These are phyloP conservation scores for Colletotrichum sublineola DNA, from an alignment of 2,329 filamentous ascomycete species.

Conservation along the genomic window DNA sequence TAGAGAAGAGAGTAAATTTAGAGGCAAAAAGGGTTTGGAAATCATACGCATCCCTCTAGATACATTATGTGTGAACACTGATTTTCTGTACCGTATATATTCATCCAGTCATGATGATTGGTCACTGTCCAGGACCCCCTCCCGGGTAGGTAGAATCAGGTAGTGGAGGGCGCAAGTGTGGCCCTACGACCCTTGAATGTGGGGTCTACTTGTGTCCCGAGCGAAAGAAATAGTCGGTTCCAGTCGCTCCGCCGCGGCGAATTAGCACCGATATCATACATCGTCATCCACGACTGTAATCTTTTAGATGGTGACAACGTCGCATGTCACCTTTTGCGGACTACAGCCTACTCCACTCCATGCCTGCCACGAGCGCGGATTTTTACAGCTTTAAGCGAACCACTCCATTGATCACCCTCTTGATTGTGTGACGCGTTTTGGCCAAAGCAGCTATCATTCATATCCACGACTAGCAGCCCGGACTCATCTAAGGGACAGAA, in stretches of 20 bases:
- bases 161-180: too few relatives aligned
- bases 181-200: too few relatives aligned
- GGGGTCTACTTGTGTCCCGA: neutral
- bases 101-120: too few relatives aligned
- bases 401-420: neutral
- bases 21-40: too few relatives aligned
- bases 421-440: neutral
- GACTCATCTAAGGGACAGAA: neutral
- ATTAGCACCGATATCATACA: neutral
- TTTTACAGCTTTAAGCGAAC: neutral
- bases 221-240: neutral
- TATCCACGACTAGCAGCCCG: neutral
- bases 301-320: neutral
- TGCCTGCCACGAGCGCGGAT: neutral
- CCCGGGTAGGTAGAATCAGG: too few relatives aligned
- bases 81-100: too few relatives aligned
- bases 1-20: too few relatives aligned
- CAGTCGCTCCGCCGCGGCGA: too few relatives aligned
- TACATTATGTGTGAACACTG: too few relatives aligned
- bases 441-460: neutral
- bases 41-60: too few relatives aligned
- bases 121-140: too few relatives aligned
- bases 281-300: neutral
- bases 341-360: neutral
- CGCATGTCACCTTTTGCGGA: too few relatives aligned